Evolutionary conservation across 129 eudicot genomes (phyloP), one percentile per base, ranked within the genome.

Genomic region (sunflower (Helianthus annuus)): DNA sequence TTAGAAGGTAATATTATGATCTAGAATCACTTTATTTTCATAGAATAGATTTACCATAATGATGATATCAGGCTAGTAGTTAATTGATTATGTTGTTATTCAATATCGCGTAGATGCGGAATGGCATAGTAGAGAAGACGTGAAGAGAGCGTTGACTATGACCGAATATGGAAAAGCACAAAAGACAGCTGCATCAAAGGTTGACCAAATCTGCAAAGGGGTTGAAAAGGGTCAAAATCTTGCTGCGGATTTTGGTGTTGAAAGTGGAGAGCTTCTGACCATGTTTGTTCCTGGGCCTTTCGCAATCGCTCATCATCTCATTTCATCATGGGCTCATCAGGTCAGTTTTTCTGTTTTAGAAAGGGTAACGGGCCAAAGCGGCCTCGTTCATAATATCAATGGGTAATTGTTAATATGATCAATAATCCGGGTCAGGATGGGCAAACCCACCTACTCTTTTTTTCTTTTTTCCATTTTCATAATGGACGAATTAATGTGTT

Each of bases 271-370:
- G 69, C 96, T 89, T 40, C 86, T 90, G 32, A 74, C 96, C 0
- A 86, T 89, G 93, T 86, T 92, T 58, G 74, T 88, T 44, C 97
- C 91, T 2, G 94, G 96, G 52, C 97, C 96, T 3, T 91, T 80
- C 51, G 96, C 97, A 12, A 83, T 91, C 14, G 91, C 96, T 24
- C 92, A 91, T 75, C 97, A 91, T 73, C 91, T 91, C 22, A 88
- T 91, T 44, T 84, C 91, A 29, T 72, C 89, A 10, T 92, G 96
- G 97, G 89, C 75, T 24, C 70, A 71, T 66, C 83, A 77, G 65
- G 89, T 66, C 45, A 64, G 72, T 27, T 70, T 68, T 64, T 64
- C 0, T 40, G 45, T 63, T 64, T 40, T 40, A 55, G 34, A 55
- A 55, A 55, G 44, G 42, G 65, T 60, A 61, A 34, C 2, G 12